Evolutionary conservation across 176 grass and related monocot genomes (phyloP).

Genomic region (Dendrocalamus sinicus): DNA sequence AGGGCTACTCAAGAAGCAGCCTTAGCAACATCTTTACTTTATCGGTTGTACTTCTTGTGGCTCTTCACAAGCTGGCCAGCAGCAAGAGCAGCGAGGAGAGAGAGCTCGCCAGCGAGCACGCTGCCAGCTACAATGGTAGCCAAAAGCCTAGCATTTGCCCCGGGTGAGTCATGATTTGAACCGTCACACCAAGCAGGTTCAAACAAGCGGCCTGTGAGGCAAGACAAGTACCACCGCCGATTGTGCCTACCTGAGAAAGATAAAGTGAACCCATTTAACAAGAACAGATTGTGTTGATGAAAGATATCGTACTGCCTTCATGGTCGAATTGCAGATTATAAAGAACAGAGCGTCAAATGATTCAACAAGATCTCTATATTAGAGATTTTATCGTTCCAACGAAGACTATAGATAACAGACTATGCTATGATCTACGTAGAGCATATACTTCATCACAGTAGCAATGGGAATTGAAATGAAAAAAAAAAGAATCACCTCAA

Average conservation of each 20-base stretch:
- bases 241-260: constrained; percentile 67
- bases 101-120: constrained; percentile 82
- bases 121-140: constrained; percentile 73
- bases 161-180: constrained; percentile 57
- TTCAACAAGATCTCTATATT: neutral
- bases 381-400: constrained; percentile 11
- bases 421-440: neutral
- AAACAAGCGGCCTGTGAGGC: constrained; percentile 75
- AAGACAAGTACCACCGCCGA: constrained; percentile 80
- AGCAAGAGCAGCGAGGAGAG: constrained; percentile 71
- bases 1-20: constrained; percentile 33
- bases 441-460: neutral
- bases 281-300: neutral
- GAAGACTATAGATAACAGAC: neutral
- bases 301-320: neutral
- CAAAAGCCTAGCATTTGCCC: constrained; percentile 61
- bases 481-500: constrained; percentile 60
- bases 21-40: constrained; percentile 59
- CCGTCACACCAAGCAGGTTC: constrained; percentile 75
- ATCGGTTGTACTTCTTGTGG: constrained; percentile 89
- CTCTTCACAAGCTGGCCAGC: constrained; percentile 79
- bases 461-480: neutral
- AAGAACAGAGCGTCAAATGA: constrained; percentile 7
- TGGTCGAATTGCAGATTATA: neutral
- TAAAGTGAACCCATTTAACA: neutral